Evolutionary conservation across 306 rosid genomes (phyloP), one percentile per base, ranked within the genome.

Genomic region (Pueraria montana): DNA sequence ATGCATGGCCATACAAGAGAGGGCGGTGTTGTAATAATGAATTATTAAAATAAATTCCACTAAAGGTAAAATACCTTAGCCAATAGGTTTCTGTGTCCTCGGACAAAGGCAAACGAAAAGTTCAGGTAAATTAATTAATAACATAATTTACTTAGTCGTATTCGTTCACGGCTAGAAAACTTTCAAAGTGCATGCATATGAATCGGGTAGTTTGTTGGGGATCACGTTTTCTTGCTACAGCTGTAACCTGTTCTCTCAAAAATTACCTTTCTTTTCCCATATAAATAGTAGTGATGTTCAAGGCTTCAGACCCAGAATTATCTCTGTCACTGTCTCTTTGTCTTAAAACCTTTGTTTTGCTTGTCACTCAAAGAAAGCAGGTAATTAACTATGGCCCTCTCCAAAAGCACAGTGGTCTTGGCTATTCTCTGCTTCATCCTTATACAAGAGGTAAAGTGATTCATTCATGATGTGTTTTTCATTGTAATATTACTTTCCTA

Each of bases 381-480:
- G 14, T 50, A 21, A 55, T 55, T 23, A 23, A 32, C 66, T 38
- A 86, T 86, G 89, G 71, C 58, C 38, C 32, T 66, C 84, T 18
- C 49, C 70, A 86, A 18, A 67, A 78, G 9, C 7, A 73, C 84
- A 6, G 0, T 82, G n/a, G 64, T 78, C 48, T 67, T 86, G 56
- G 48, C 36, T 56, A n/a, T 86, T 79, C 72, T 86, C 9, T 86
- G 84, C 68, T 64, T 77, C 42, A 58, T 82, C 52, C 58, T 86
- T 4, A 11, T 78, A 26, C 89, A 82, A 7, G 86, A 82, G 89
- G 89, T 86, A 67, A 71, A 80, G 24, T 82, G 13, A 4, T 46
- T 72, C 36, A 21, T 21, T 24, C 67, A 21, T 66, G 0, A 50
- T 78, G 50, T 49, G 50, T 52, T 12, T 21, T 40, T 18, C 14